phyloP scores from a whole-genome alignment of 2,329 filamentous ascomycete genomes.

The Aureobasidium sp. region DNA sequence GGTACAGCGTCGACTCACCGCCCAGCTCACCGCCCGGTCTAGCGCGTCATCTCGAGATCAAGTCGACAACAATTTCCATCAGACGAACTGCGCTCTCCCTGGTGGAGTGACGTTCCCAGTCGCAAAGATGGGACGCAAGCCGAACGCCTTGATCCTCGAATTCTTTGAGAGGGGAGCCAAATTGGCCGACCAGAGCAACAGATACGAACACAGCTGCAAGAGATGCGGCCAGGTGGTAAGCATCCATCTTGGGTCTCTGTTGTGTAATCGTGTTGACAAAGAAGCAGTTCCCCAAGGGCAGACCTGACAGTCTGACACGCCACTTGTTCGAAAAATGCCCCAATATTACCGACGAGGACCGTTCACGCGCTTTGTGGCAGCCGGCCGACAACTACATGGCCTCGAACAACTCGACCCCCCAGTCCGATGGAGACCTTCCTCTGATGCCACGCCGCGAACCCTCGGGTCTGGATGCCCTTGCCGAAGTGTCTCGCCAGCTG shows the following conservation, averaged over 20 bases:
- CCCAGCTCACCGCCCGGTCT: neutral
- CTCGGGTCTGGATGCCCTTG: slow-evolving; percentile 74
- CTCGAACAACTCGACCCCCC: neutral
- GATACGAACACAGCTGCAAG: slow-evolving; percentile 87
- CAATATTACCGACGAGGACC: slow-evolving; percentile 50
- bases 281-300: slow-evolving; percentile 69
- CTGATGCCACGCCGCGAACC: slow-evolving; percentile 14
- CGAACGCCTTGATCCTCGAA: slow-evolving; percentile 75
- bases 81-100: neutral
- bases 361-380: slow-evolving; percentile 15
- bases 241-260: neutral
- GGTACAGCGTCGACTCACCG: neutral
- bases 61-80: neutral
- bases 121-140: slow-evolving; percentile 63
- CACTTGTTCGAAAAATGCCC: slow-evolving; percentile 85
- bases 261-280: slow-evolving; percentile 17
- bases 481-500: slow-evolving; percentile 72
- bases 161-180: slow-evolving; percentile 84
- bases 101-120: neutral
- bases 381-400: slow-evolving; percentile 7
- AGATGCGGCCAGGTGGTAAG: slow-evolving; percentile 64
- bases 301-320: slow-evolving; percentile 70
- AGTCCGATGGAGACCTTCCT: neutral
- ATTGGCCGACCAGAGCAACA: slow-evolving; percentile 79
- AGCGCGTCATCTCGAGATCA: neutral